These are phyloP conservation scores for Sporothrix variecibatus DNA, from an alignment of 2,329 filamentous ascomycete genomes.

Conservation along the genomic window DNA sequence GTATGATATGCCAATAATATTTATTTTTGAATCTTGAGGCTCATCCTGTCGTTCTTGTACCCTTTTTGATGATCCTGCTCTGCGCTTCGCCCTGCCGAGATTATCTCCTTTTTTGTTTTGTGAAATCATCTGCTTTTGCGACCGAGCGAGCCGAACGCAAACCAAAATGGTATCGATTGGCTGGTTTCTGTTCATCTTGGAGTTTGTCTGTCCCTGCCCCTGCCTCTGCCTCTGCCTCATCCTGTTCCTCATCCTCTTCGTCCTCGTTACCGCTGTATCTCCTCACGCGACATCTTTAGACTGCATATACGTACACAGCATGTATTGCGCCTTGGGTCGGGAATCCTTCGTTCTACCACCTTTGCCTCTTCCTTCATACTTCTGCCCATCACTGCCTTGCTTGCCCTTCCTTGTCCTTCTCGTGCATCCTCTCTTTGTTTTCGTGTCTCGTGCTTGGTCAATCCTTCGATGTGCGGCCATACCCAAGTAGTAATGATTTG, in stretches of 20 bases:
- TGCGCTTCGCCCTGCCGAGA: not conserved
- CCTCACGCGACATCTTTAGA: conserved; percentile 6
- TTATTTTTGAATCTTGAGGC: not conserved
- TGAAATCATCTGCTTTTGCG: not conserved
- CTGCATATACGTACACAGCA: conserved; percentile 6
- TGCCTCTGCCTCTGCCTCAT: not conserved
- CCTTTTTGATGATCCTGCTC: not conserved
- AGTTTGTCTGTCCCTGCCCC: not conserved
- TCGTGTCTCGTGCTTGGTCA: not conserved
- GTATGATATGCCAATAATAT: too few relatives aligned
- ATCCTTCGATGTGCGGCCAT: not conserved
- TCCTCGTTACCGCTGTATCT: not conserved
- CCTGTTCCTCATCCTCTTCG: not conserved
- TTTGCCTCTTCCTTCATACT: not conserved
- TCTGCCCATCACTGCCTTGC: not conserved
- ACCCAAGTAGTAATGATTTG: not conserved
- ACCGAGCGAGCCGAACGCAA: not conserved
- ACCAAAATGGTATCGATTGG: not conserved
- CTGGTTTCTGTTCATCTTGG: not conserved
- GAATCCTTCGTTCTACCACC: not conserved
- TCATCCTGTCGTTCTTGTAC: not conserved
- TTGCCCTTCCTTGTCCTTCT: not conserved
- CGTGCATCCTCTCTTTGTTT: not conserved
- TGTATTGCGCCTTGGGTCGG: conserved; percentile 6
- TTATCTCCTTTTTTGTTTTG: not conserved